Conservation (phyloP, 2,329 filamentous ascomycete genomes). For the Exophiala viscosa region DNA sequence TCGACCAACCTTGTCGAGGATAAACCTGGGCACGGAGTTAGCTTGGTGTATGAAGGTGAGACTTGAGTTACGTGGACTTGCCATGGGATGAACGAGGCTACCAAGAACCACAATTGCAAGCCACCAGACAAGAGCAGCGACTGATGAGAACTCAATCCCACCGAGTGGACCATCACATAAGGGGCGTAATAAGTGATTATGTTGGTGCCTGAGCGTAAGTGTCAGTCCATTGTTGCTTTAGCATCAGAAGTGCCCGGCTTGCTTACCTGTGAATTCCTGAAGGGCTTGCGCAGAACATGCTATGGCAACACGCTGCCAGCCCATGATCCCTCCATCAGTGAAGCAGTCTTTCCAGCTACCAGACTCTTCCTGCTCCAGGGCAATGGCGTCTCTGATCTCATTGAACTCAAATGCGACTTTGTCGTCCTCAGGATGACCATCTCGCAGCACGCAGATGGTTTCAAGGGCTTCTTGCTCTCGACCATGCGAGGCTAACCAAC, state of each 20-base stretch:
- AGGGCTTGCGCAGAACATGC: slow-evolving; percentile 37
- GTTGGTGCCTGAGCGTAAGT: not conserved
- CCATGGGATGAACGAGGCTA: slow-evolving; percentile 50
- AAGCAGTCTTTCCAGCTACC: slow-evolving; percentile 33
- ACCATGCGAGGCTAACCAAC: slow-evolving; percentile 45
- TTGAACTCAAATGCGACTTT: slow-evolving; percentile 29
- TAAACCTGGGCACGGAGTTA: slow-evolving; percentile 16
- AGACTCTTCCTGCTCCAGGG: slow-evolving; percentile 26
- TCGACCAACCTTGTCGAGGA: slow-evolving; percentile 23
- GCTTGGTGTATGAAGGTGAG: not conserved
- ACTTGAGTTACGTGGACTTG: slow-evolving; percentile 29
- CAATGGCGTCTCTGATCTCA: slow-evolving; percentile 37
- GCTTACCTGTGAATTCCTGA: slow-evolving; percentile 45
- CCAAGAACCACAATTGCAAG: slow-evolving; percentile 54
- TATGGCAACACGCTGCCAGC: slow-evolving; percentile 49
- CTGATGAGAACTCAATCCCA: slow-evolving; percentile 38
- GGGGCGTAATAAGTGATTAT: not conserved
- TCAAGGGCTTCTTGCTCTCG: slow-evolving; percentile 44
- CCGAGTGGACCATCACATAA: slow-evolving; percentile 37
- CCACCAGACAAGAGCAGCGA: slow-evolving; percentile 50
- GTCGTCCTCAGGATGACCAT: not conserved
- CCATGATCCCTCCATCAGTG: slow-evolving; percentile 30
- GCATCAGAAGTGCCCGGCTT: slow-evolving; percentile 31
- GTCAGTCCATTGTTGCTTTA: too few relatives aligned
- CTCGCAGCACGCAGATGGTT: slow-evolving; percentile 38